Conservation (phyloP, 106 monocot species). For the Acorus calamus region DNA sequence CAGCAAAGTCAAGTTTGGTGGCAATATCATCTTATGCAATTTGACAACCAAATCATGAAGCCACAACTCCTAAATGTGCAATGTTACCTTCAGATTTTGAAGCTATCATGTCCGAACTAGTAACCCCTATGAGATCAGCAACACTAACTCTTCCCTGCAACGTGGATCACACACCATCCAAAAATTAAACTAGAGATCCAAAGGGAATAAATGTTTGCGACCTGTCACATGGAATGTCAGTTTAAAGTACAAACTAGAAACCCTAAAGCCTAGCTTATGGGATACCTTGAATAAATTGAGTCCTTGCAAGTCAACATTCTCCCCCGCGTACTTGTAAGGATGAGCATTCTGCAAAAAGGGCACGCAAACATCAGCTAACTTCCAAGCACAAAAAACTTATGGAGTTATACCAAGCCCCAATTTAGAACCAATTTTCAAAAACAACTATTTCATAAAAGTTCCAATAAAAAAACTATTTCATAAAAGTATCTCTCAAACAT, state of each 20-base stretch:
- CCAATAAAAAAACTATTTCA: too few relatives aligned
- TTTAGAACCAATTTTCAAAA: too few relatives aligned
- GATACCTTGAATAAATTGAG: slow-evolving; percentile 73
- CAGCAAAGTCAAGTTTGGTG: neutral
- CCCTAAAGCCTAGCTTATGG: too few relatives aligned
- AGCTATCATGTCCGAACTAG: slow-evolving; percentile 39
- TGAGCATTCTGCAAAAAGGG: slow-evolving; percentile 55
- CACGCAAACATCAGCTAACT: neutral
- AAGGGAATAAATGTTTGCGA: neutral
- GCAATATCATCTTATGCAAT: neutral
- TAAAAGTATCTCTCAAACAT: too few relatives aligned
- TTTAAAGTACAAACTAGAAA: too few relatives aligned
- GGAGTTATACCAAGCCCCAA: too few relatives aligned
- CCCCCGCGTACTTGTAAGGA: slow-evolving; percentile 80
- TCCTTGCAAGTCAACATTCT: slow-evolving; percentile 81
- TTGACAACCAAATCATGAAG: neutral
- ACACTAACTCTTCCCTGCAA: slow-evolving; percentile 78
- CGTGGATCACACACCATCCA: neutral
- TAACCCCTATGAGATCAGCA: slow-evolving; percentile 68
- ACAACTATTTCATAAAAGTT: too few relatives aligned
- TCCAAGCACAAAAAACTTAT: too few relatives aligned
- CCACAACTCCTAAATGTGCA: neutral
- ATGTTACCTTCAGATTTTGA: slow-evolving; percentile 66
- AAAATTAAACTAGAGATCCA: neutral
- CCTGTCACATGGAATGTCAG: neutral